These are phyloP conservation scores for Nigrograna mackinnonii DNA, from an alignment of 2,329 filamentous ascomycete genomes.

Conservation along the genomic window DNA sequence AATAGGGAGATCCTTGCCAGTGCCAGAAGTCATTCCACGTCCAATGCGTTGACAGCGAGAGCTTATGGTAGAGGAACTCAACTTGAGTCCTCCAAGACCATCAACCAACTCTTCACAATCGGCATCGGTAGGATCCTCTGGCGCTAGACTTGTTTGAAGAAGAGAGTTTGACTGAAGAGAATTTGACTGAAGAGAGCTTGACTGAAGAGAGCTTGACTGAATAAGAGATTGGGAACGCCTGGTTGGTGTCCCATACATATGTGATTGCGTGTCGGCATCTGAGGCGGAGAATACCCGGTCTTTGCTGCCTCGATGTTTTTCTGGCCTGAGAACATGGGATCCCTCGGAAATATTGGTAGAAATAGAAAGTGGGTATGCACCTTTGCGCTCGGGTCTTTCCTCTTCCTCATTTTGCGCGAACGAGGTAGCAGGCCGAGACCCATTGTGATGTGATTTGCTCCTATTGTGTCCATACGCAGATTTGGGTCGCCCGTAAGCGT, in stretches of 20 bases:
- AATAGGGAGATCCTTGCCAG: conserved; percentile 23
- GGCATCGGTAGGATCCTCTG: conserved; percentile 31
- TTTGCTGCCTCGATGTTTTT: conserved; percentile 27
- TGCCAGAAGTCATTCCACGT: conserved; percentile 31
- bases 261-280: conserved; percentile 16
- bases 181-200: too few species aligned
- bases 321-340: conserved; percentile 30
- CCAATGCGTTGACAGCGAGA: conserved; percentile 20
- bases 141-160: conserved; percentile 23
- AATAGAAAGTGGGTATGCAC: conserved; percentile 47
- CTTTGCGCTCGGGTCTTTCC: conserved; percentile 47
- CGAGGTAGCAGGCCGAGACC: conserved; percentile 40
- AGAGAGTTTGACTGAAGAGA: too few species aligned
- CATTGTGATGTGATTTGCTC: conserved; percentile 51
- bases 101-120: conserved; percentile 30
- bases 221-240: conserved; percentile 28
- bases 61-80: conserved; percentile 25
- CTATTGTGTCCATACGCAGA: conserved; percentile 52
- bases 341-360: conserved; percentile 31
- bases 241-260: conserved; percentile 14
- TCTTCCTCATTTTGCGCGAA: conserved; percentile 49
- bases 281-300: conserved; percentile 19
- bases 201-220: too few species aligned
- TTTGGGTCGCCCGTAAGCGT: conserved; percentile 46
- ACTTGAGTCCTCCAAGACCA: conserved; percentile 24